A percentile compares a stretch with the other conserved stretches of the same genome.
phyloP scores from a whole-genome alignment of 164 flowering plant genomes.

The Macadamia tetraphylla region DNA sequence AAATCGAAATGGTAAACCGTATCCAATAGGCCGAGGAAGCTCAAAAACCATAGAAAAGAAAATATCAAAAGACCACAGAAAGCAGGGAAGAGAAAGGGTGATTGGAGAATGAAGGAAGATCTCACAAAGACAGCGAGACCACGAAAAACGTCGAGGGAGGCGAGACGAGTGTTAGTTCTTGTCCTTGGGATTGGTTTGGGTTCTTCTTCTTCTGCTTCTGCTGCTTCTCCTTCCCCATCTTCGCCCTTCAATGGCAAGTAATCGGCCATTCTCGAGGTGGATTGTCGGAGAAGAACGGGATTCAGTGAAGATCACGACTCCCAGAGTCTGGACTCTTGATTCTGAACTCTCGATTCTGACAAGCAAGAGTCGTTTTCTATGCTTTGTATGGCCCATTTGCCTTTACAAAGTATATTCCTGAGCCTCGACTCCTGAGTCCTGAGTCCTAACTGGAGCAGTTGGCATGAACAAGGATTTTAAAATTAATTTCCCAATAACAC shows the following conservation, averaged over 20 bases:
- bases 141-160: conserved; percentile 54
- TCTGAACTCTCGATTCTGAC: too few relatives aligned
- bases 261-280: conserved; percentile 6
- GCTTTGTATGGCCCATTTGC: too few relatives aligned
- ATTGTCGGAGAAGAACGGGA: background rate
- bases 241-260: background rate
- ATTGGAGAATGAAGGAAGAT: background rate
- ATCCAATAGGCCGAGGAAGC: background rate
- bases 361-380: too few relatives aligned
- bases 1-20: background rate
- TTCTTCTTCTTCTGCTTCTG: background rate
- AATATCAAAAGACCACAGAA: background rate
- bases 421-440: too few relatives aligned
- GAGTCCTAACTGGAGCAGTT: too few relatives aligned
- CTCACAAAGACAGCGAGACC: conserved; percentile 50
- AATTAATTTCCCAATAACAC: too few relatives aligned
- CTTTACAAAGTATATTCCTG: too few relatives aligned
- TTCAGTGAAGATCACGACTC: too few relatives aligned
- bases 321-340: too few relatives aligned
- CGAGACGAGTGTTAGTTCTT: conserved; percentile 28
- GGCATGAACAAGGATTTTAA: too few relatives aligned
- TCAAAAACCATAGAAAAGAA: background rate
- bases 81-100: too few relatives aligned
- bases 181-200: background rate
- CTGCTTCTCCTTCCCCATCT: conserved; percentile 2